Evolutionary conservation across 1,284 basidiomycete genomes (phyloP).

Genomic region (Cutaneotrichosporon cyanovorans): DNA sequence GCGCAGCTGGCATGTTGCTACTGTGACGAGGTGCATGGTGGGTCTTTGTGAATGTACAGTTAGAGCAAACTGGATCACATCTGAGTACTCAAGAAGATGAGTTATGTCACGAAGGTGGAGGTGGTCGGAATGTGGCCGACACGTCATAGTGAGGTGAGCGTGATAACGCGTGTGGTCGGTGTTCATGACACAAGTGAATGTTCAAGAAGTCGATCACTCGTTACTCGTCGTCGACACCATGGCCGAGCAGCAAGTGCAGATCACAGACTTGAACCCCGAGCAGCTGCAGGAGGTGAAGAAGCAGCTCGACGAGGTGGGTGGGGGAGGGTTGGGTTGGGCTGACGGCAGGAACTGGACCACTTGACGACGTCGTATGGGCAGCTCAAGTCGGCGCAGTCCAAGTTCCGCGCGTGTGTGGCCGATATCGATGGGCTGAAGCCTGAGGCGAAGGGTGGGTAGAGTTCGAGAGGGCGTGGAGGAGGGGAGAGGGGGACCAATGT

Average conservation of each 20-base stretch:
- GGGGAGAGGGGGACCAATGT: neutral
- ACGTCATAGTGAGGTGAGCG: too few relatives aligned
- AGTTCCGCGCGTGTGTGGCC: conserved; percentile 81
- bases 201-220: too few relatives aligned
- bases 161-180: too few relatives aligned
- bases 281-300: conserved; percentile 78
- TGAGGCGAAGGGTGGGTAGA: conserved; percentile 58
- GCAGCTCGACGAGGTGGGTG: conserved; percentile 74
- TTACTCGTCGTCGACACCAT: conserved; percentile 19
- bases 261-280: conserved; percentile 68
- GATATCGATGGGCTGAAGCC: conserved; percentile 69
- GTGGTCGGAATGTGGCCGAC: too few relatives aligned
- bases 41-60: too few relatives aligned
- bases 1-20: conserved; percentile 77
- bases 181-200: too few relatives aligned
- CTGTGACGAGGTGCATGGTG: conserved; percentile 55
- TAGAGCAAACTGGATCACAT: too few relatives aligned
- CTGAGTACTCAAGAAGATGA: too few relatives aligned
- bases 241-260: conserved; percentile 62
- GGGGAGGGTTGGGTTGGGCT: neutral
- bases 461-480: neutral
- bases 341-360: conserved; percentile 77
- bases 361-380: conserved; percentile 87
- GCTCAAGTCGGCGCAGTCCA: conserved; percentile 83
- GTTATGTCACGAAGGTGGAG: too few relatives aligned